Base-by-base conservation (phyloP, 2,329 filamentous ascomycete genomes). In the Aspergillus amoenus region DNA sequence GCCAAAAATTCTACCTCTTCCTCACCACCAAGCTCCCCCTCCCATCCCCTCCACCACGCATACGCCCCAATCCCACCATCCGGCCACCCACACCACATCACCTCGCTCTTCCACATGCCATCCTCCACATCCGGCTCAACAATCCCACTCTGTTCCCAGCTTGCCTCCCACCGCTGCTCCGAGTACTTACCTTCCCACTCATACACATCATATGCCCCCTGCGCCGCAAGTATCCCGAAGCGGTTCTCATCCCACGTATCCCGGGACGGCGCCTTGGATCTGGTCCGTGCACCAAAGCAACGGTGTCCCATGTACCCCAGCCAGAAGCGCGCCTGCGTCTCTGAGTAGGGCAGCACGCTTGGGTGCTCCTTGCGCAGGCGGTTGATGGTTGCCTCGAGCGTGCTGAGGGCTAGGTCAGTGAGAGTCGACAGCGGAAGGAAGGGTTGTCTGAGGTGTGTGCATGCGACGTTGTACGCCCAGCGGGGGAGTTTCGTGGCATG, bases 251-350 rank as follows among this genome's bases (percentile, higher is more conserved):
- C 21, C 21, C 21, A 21, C 21, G 21, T 3, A 3, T 3, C 21
- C 21, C 2, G 21, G 3, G 21, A 21, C 21, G 21, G 21, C 21
- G 21, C 3, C 21, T 2, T 21, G 21, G 21, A 3, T 21, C 3
- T 21, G 3, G 2, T 4, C 3, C 2, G 21, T 21, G 21, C 2
- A 3, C 21, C 21, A 3, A 21, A 21, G 21, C 1, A 21, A 2
- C 21, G 2, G 21, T 1, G 2, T 1, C 21, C 21, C 21, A 21
- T 21, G 24, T 63, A 57, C 32, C 63, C 52, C 27, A 66, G 64
- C 64, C 61, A 66, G 55, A 64, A 66, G 61, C 56, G 59, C 50
- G 59, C 62, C 27, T 64, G 59, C 22, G 64, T 51, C 51, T 62
- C 64, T 8, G 61, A 66, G 49, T 64, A 61, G 45, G 59, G 56